Base-by-base conservation (phyloP, 371 early-diverging fungal genomes). In the Batkoa obscura region DNA sequence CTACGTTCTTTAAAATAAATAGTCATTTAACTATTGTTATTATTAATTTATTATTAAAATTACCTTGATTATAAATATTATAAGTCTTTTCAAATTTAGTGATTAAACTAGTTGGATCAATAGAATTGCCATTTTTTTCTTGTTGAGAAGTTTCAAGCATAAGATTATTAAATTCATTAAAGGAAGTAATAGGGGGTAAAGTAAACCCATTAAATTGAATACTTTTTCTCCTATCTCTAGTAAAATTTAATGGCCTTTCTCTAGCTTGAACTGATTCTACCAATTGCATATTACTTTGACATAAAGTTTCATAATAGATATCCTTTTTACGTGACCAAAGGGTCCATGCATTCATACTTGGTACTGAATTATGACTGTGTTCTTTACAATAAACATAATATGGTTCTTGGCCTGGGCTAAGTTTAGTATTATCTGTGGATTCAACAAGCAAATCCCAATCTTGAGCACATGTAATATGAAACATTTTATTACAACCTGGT, bases 381-480 rank as follows among this genome's bases (percentile, higher is more conserved):
- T 45, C 34, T 41, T 46, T 47, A 49, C 57, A 57, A 32, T 49
- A 57, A 17, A 31, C 34, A 15, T 49, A 57, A 32, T 57, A 57
- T 2, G 57, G 57, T 32, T 57, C 57, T 33, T 57, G 47, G 5
- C 46, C 57, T 30, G 57, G 49, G 5, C 23, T 46, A n/a, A 57
- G 34, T 39, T 46, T 9, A 12, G 49, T 17, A 12, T 39, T 23
- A 39, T 57, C 57, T 12, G 50, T 49, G 23, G 23, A 47, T 46
- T 57, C 57, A 13, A 48, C 57, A 17, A 57, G 41, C 1, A 57
- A n/a, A 49, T 57, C 57, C 49, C 45, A 48, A 8, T 33, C 47
- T 49, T 57, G 57, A n/a, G 57, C 57, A 39, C 57, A 57, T 31
- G 57, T 57, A n/a, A 49, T 49, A 30, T 57, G 57, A 4, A 57